Conservation (phyloP, 805 yeast species). For the Starmera amethionina region DNA sequence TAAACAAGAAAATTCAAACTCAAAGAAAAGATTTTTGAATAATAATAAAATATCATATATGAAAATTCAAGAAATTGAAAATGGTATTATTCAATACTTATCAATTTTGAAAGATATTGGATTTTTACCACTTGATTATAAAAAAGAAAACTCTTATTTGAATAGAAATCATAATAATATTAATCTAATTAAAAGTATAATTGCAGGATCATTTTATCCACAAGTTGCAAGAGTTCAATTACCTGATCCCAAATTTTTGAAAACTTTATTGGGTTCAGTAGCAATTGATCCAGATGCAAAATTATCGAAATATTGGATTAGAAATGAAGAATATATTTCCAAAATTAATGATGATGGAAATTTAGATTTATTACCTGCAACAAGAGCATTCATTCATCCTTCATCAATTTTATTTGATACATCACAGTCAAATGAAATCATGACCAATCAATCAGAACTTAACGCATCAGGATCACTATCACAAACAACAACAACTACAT, state of each 20-base stretch:
- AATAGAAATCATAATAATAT: slow-evolving; percentile 44
- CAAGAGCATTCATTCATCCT: slow-evolving; percentile 80
- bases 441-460: slow-evolving; percentile 27
- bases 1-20: slow-evolving; percentile 13
- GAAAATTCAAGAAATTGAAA: slow-evolving; percentile 59
- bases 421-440: slow-evolving; percentile 18
- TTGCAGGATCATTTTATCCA: slow-evolving; percentile 80
- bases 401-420: slow-evolving; percentile 63
- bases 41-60: slow-evolving; percentile 54
- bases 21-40: slow-evolving; percentile 34
- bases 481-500: slow-evolving; percentile 12
- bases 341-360: slow-evolving; percentile 8
- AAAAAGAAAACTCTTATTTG: slow-evolving; percentile 20
- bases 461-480: slow-evolving; percentile 27
- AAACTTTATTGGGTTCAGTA: slow-evolving; percentile 68
- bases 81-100: slow-evolving; percentile 61
- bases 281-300: slow-evolving; percentile 80
- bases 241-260: slow-evolving; percentile 71
- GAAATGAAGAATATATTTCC: slow-evolving; percentile 43
- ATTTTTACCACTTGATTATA: slow-evolving; percentile 51
- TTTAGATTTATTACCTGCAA: slow-evolving; percentile 36
- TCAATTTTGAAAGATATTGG: slow-evolving; percentile 71
- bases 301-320: slow-evolving; percentile 61
- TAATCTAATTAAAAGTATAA: slow-evolving; percentile 49
- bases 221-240: slow-evolving; percentile 69